Percentiles rank a stretch among this genome's conserved stretches.
Conservation (phyloP, 2,329 filamentous ascomycete genomes). For the Fusarium devonianum region DNA sequence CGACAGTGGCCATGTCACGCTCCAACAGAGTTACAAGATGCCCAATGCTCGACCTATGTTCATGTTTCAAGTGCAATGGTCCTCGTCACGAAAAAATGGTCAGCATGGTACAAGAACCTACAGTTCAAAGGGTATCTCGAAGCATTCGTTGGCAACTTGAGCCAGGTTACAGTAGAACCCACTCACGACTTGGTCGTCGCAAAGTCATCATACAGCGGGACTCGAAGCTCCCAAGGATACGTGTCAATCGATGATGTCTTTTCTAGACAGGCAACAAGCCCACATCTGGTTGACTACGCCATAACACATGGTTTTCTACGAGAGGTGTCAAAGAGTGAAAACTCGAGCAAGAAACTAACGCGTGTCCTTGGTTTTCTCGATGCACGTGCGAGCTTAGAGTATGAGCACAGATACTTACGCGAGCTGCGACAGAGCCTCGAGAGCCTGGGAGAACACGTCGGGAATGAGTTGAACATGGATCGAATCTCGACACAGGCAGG, state of each 20-base stretch:
- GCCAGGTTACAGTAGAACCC: neutral
- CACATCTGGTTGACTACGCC: rapidly evolving
- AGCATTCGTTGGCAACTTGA: neutral
- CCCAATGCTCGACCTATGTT: conserved; percentile 6
- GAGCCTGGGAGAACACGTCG: conserved; percentile 1
- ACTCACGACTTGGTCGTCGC: no score
- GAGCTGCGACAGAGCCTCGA: conserved; percentile 19
- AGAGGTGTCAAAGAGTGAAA: neutral
- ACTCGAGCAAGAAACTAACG: neutral
- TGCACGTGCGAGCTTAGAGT: conserved; percentile 10
- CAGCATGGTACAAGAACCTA: conserved; percentile 22
- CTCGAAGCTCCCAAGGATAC: conserved; percentile 11
- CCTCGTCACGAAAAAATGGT: neutral
- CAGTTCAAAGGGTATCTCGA: conserved; percentile 16
- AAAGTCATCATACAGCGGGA: no score
- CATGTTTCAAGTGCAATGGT: conserved; percentile 4
- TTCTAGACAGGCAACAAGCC: neutral
- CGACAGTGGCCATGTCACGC: conserved; percentile 20
- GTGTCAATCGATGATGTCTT: conserved; percentile 19
- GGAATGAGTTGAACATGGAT: neutral
- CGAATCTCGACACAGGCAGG: neutral
- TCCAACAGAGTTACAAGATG: neutral
- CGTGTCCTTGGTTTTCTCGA: conserved; percentile 14
- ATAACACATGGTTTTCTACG: neutral
- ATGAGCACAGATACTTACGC: conserved; percentile 18